Evolutionary conservation across 2,329 filamentous ascomycete genomes (phyloP).

Genomic region (Parascedosporium putredinis): DNA sequence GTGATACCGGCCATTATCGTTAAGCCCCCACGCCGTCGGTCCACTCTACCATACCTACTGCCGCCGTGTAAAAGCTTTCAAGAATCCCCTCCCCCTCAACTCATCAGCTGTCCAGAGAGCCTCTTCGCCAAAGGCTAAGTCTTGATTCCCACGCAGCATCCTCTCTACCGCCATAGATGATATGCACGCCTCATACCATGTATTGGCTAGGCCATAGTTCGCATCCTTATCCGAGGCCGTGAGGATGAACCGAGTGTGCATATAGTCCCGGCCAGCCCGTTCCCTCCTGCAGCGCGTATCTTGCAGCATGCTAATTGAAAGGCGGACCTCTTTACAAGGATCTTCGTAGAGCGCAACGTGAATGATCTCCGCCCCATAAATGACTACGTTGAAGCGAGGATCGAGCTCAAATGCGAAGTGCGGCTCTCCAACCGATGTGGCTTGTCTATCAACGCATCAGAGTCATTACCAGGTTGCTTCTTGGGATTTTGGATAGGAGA

Average conservation of each 20-base stretch:
- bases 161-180: slow-evolving; percentile 7
- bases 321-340: not conserved
- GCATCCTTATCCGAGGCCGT: not conserved
- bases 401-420: not conserved
- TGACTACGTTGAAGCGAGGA: not conserved
- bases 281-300: not conserved
- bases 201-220: not conserved
- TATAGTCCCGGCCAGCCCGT: not conserved
- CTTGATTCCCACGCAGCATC: slow-evolving; percentile 16
- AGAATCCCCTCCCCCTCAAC: slow-evolving; percentile 16
- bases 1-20: slow-evolving; percentile 16
- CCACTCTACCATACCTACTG: slow-evolving; percentile 19
- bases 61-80: slow-evolving; percentile 18
- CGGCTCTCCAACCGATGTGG: not conserved
- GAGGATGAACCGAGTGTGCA: too few relatives aligned
- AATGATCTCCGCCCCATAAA: not conserved
- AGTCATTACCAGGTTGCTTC: not conserved
- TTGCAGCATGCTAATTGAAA: slow-evolving; percentile 4
- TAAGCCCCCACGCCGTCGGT: slow-evolving; percentile 22
- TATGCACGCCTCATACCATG: slow-evolving; percentile 7
- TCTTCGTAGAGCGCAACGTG: slow-evolving; percentile 5
- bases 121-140: slow-evolving; percentile 17
- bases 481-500: too few relatives aligned
- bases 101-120: slow-evolving; percentile 16
- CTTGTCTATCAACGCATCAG: not conserved